Conservation (phyloP, 805 yeast species). For the Spathaspora hagerdaliae region DNA sequence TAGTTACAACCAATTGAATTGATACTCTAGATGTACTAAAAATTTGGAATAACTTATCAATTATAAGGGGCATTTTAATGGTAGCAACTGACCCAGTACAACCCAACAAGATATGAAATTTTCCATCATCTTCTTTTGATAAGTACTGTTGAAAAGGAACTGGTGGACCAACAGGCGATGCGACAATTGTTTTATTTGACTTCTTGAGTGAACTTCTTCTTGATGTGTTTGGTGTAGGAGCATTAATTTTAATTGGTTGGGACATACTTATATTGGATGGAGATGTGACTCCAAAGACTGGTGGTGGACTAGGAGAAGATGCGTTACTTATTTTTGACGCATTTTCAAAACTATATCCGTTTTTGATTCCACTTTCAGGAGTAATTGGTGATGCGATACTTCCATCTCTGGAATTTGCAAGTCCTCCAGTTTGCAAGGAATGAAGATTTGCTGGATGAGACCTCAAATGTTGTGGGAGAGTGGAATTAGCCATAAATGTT, state of each 20-base stretch:
- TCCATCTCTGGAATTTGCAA: not conserved
- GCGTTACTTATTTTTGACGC: not conserved
- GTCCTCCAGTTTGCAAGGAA: not conserved
- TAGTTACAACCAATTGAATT: conserved; percentile 81
- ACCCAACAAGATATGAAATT: conserved; percentile 82
- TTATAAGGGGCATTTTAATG: conserved; percentile 84
- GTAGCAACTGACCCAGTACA: conserved; percentile 98
- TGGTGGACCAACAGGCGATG: conserved; percentile 57
- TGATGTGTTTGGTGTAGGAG: conserved; percentile 17
- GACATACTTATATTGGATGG: not conserved
- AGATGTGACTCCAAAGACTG: not conserved
- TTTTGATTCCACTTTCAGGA: conserved; percentile 1
- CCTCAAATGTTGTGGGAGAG: not conserved
- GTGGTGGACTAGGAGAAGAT: conserved; percentile 9
- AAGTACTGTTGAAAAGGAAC: conserved; percentile 74
- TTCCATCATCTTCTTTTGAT: conserved; percentile 73
- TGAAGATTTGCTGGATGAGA: conserved; percentile 3
- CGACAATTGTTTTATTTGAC: conserved; percentile 50
- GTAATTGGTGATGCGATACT: conserved; percentile 3
- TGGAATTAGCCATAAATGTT: conserved; percentile 3
- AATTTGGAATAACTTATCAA: conserved; percentile 77
- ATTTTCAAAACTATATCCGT: conserved; percentile 5
- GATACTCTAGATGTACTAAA: conserved; percentile 68
- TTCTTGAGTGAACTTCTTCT: conserved; percentile 26
- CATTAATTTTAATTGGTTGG: conserved; percentile 6